Evolutionary conservation across 768 basidiomycete genomes (phyloP).

Genomic region (Stropharia rugosoannulata): DNA sequence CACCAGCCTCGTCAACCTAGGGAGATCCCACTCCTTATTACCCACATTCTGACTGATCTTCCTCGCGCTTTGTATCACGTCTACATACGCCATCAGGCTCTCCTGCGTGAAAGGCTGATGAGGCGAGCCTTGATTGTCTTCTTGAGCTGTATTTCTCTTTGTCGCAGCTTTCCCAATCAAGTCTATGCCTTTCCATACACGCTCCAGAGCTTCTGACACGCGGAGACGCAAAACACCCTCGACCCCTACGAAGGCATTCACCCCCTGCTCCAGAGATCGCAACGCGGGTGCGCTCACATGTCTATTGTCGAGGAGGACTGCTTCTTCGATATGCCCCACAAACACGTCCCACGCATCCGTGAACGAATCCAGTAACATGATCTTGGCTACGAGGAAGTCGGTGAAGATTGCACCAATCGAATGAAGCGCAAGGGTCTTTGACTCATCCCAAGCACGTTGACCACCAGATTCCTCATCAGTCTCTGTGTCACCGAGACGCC

Average conservation of each 20-base stretch:
- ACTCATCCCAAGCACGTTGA: conserved; percentile 82
- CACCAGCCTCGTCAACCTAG: conserved; percentile 67
- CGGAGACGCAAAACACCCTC: conserved; percentile 42
- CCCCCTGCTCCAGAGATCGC: conserved; percentile 77
- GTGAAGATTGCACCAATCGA: conserved; percentile 83
- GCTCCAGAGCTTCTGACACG: conserved; percentile 47
- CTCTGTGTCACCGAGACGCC: conserved; percentile 31
- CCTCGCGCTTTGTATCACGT: conserved; percentile 64
- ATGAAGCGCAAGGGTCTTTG: conserved; percentile 80
- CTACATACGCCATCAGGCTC: conserved; percentile 78
- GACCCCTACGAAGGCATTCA: conserved; percentile 54
- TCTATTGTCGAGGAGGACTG: conserved; percentile 67
- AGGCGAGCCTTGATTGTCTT: conserved; percentile 19
- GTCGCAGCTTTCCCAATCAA: conserved; percentile 52
- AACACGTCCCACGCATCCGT: conserved; percentile 72
- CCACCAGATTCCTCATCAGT: conserved; percentile 13
- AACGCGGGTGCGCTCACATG: conserved; percentile 80
- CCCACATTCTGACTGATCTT: conserved; percentile 45
- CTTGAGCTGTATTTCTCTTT: conserved; percentile 18
- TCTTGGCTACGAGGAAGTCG: conserved; percentile 72
- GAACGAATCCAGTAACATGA: conserved; percentile 74
- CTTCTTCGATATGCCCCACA: conserved; percentile 66
- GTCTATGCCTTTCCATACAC: conserved; percentile 71
- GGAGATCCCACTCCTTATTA: conserved; percentile 63
- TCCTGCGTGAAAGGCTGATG: conserved; percentile 75